Evolutionary conservation across 2,329 filamentous ascomycete genomes (phyloP), one percentile per base, ranked within the genome.

Genomic region (Blumeria graminis): DNA sequence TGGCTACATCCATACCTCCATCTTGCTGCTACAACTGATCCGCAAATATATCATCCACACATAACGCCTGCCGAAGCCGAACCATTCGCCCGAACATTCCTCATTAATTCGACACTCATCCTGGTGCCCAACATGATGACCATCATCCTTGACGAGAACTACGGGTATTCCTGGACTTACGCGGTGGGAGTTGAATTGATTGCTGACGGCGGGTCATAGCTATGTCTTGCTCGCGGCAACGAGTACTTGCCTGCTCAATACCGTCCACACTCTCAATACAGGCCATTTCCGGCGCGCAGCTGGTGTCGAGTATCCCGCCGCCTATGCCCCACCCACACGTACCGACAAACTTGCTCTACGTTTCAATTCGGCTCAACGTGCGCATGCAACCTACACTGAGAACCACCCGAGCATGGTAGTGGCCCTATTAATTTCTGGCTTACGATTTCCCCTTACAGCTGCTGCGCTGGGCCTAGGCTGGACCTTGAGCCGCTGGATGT

Each of bases 321-420:
- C 74, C 46, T 82, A 82, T 62, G 79, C 62, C 0, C 61, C 61
- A 0, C 33, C 51, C 0, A 58, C 60, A 3, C 60, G 61, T 32
- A 65, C 60, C 28, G 61, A 62, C 74, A 46, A 55, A 9, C 63
- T 56, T 52, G 65, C 65, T 8, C 75, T 68, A 65, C 64, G 66
- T 56, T 82, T 83, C 71, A 84, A 84, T 71, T 82, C 78, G 69
- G 76, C 76, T 55, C 78, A 81, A 63, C 75, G 77, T 52, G 74
- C 77, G 9, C 80, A 84, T 65, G 68, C 71, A 62, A 82, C 83
- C 71, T 83, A 73, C 68, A 72, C 71, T 60, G 81, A 84, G 71
- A 80, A 77, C 68, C 69, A 76, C 38, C 68, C 73, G 8, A 70
- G 76, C 3, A 71, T 76, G 64, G 63, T 82, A 10, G 70, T 68